Evolutionary conservation across 2,329 filamentous ascomycete genomes (phyloP).

Genomic region (Onygena corvina): DNA sequence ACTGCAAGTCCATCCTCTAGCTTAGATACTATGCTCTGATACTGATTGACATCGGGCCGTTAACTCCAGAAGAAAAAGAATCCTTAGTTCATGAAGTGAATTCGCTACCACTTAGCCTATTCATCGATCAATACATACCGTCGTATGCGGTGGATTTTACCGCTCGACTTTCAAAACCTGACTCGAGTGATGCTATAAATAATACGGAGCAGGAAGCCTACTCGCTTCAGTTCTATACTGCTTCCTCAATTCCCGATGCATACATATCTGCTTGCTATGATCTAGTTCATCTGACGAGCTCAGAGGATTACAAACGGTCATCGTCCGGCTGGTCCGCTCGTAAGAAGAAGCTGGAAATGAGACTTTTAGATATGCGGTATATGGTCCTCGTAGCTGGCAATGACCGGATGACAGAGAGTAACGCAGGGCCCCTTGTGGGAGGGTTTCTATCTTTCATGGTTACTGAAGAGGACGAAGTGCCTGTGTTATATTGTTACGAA

Average conservation of each 20-base stretch:
- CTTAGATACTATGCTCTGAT: background rate
- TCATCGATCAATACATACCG: slow-evolving; percentile 27
- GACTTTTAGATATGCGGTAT: slow-evolving; percentile 47
- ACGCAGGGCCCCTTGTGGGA: slow-evolving; percentile 16
- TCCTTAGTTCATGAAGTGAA: slow-evolving; percentile 34
- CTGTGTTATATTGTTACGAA: slow-evolving; percentile 54
- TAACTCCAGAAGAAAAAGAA: background rate
- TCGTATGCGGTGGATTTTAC: slow-evolving; percentile 12
- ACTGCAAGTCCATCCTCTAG: background rate
- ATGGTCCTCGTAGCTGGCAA: slow-evolving; percentile 34
- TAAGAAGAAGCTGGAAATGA: slow-evolving; percentile 48
- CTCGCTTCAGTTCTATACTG: slow-evolving; percentile 24
- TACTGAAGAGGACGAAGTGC: slow-evolving; percentile 43
- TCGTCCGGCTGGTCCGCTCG: slow-evolving; percentile 43
- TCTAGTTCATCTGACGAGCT: slow-evolving; percentile 45
- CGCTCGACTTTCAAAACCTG: slow-evolving; percentile 8
- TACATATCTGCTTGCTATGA: slow-evolving; percentile 42
- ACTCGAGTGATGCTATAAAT: background rate
- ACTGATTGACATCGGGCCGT: background rate
- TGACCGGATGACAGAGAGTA: background rate
- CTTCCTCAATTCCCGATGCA: slow-evolving; percentile 26
- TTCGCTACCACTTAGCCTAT: slow-evolving; percentile 28
- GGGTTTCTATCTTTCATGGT: slow-evolving; percentile 46
- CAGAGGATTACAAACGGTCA: slow-evolving; percentile 41
- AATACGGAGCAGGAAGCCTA: slow-evolving; percentile 10